Conservation (phyloP, 1,139 yeast species). For the Lodderomyces beijingensis region DNA sequence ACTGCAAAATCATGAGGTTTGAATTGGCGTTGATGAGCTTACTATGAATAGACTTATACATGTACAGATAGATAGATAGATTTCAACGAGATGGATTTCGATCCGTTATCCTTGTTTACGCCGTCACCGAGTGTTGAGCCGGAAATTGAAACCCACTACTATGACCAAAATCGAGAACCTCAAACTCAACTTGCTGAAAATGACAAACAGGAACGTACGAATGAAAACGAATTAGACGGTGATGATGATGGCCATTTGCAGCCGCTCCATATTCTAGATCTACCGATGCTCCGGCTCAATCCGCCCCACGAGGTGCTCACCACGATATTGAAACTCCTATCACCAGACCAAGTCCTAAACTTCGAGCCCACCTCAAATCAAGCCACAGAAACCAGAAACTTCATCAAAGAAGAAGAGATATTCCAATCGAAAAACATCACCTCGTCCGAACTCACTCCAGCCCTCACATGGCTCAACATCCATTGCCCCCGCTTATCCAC, state of each 20-base stretch:
- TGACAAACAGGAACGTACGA: background rate
- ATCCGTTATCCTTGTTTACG: slow-evolving; percentile 41
- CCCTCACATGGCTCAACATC: slow-evolving; percentile 38
- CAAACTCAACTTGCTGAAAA: background rate
- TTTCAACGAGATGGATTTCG: slow-evolving; percentile 44
- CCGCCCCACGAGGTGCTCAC: slow-evolving; percentile 51
- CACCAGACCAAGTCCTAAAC: slow-evolving; percentile 52
- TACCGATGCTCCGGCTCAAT: slow-evolving; percentile 47
- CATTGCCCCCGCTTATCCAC: slow-evolving; percentile 33
- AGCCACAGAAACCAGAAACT: background rate
- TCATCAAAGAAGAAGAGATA: slow-evolving; percentile 9
- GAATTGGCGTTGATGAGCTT: too few species aligned
- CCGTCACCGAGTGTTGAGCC: slow-evolving; percentile 15
- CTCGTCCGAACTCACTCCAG: slow-evolving; percentile 18
- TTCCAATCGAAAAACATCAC: slow-evolving; percentile 13
- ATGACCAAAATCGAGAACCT: background rate
- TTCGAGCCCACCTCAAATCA: slow-evolving; percentile 32
- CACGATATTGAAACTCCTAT: slow-evolving; percentile 44
- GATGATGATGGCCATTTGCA: slow-evolving; percentile 22
- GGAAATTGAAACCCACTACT: slow-evolving; percentile 1
- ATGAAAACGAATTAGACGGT: slow-evolving; percentile 6
- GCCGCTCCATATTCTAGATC: slow-evolving; percentile 58
- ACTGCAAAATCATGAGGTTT: too few species aligned
- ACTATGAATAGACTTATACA: too few species aligned
- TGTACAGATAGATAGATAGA: too few species aligned